phyloP scores from a whole-genome alignment of 768 basidiomycete species.

The Clathrus columnatus region DNA sequence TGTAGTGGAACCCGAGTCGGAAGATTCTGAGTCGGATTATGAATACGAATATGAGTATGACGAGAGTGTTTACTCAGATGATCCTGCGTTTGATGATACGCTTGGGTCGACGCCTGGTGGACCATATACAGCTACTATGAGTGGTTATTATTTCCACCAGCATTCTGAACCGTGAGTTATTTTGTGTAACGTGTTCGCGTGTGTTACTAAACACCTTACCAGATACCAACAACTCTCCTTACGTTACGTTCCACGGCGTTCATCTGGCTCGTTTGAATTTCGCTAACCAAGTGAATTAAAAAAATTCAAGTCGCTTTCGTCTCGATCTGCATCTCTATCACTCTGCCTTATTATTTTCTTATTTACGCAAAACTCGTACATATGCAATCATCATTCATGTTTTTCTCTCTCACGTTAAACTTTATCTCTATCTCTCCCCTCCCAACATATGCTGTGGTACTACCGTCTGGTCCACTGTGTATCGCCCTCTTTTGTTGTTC shows the following conservation, averaged over 20 bases:
- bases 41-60: neutral
- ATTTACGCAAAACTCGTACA: no score
- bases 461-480: no score
- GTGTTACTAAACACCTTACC: conserved; percentile 9
- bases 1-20: neutral
- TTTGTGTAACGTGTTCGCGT: no score
- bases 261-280: conserved; percentile 79
- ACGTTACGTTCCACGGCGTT: conserved; percentile 63
- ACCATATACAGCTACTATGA: conserved; percentile 57
- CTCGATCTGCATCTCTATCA: no score
- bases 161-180: conserved; percentile 80
- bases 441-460: no score
- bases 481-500: no score
- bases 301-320: no score
- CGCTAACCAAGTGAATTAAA: conserved; percentile 49
- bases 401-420: no score
- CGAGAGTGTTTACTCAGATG: neutral
- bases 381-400: no score
- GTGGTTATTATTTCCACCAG: conserved; percentile 89
- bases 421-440: no score
- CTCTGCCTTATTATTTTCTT: no score
- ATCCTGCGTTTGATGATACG: neutral
- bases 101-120: conserved; percentile 6
- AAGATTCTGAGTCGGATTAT: neutral
- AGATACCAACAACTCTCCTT: conserved; percentile 89